phyloP scores from a whole-genome alignment of 768 basidiomycete genomes.

The Lactifluus subvellereus region DNA sequence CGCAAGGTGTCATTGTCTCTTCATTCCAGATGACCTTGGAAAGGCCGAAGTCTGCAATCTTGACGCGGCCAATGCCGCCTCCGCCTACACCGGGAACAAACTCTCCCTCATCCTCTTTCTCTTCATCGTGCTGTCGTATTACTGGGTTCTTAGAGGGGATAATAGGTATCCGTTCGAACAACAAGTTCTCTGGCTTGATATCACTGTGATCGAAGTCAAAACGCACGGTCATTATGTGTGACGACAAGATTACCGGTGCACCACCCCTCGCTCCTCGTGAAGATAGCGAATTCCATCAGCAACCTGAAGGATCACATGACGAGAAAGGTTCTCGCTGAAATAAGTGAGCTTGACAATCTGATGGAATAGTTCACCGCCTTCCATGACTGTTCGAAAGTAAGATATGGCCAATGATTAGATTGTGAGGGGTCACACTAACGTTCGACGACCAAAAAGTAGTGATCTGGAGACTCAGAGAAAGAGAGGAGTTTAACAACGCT shows the following conservation, averaged over 20 bases:
- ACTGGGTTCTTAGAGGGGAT: constrained; percentile 72
- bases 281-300: constrained; percentile 91
- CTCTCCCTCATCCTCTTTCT: constrained; percentile 98
- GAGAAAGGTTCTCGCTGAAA: constrained; percentile 94
- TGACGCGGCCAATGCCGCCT: constrained; percentile 95
- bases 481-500: constrained; percentile 86
- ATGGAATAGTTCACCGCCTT: constrained; percentile 96
- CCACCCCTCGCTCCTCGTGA: constrained; percentile 96
- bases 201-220: constrained; percentile 41
- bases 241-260: constrained; percentile 60
- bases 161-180: constrained; percentile 91
- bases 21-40: constrained; percentile 99
- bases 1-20: constrained; percentile 98
- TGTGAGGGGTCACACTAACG: constrained; percentile 42
- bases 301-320: constrained; percentile 96
- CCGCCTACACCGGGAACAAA: constrained; percentile 89
- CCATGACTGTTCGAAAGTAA: constrained; percentile 62
- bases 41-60: constrained; percentile 97
- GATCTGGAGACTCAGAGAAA: constrained; percentile 87
- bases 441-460: constrained; percentile 94
- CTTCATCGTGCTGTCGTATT: constrained; percentile 90
- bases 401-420: background rate
- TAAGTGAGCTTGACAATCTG: constrained; percentile 99
- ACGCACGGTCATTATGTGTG: background rate
- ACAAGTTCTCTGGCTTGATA: constrained; percentile 96